These are phyloP conservation scores for Sesbania bispinosa DNA, from an alignment of 306 rosid genomes.

Conservation along the genomic window DNA sequence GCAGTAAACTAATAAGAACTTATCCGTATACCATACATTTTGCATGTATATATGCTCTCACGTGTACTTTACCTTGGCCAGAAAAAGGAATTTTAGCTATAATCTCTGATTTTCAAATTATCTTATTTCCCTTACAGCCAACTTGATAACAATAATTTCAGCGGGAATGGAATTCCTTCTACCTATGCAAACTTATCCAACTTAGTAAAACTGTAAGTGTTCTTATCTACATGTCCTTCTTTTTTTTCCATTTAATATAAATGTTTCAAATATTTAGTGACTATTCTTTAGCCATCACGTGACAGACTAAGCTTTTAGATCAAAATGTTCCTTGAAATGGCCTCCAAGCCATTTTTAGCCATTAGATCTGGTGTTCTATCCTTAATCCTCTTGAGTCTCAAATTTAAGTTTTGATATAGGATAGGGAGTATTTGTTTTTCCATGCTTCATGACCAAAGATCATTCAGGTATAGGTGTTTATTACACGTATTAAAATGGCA, in stretches of 20 bases:
- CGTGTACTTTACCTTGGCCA: slow-evolving; percentile 9
- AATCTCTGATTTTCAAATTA: neutral
- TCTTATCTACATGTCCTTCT: neutral
- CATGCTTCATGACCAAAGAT: neutral
- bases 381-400: neutral
- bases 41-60: neutral
- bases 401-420: neutral
- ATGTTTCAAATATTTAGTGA: neutral
- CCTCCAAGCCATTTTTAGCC: neutral
- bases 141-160: slow-evolving; percentile 48
- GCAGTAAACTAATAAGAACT: neutral
- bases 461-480: neutral
- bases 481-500: neutral
- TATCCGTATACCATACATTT: neutral
- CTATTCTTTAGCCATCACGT: neutral
- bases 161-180: slow-evolving; percentile 42
- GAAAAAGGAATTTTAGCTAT: neutral
- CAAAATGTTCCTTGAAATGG: neutral
- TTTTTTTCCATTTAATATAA: neutral
- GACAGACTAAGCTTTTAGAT: neutral
- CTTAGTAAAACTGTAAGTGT: slow-evolving; percentile 43
- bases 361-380: neutral
- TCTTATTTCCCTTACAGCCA: slow-evolving; percentile 39
- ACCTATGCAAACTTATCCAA: slow-evolving; percentile 29
- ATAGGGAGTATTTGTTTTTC: neutral